Conservation (phyloP, 169 alveolate species). For the Blepharisma undulans region DNA sequence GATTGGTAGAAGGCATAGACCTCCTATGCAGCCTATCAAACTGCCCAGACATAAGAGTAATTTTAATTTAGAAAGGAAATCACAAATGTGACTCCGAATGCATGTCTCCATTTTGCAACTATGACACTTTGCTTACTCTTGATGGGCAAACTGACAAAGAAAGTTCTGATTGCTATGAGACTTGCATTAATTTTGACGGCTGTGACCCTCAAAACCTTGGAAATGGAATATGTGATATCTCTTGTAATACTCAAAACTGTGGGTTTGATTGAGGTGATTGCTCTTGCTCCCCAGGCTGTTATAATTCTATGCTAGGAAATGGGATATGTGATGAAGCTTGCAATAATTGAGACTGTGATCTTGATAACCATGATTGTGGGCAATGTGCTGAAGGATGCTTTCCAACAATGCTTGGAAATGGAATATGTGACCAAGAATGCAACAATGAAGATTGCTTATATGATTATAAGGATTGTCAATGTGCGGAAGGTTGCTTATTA, state of each 20-base stretch:
- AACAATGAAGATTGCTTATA: not conserved
- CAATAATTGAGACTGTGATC: not conserved
- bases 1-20: too few relatives aligned
- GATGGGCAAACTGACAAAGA: too few relatives aligned
- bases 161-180: not conserved
- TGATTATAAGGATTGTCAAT: not conserved
- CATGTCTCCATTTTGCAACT: not conserved
- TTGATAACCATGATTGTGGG: constrained; percentile 1
- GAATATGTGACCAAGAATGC: constrained; percentile 16
- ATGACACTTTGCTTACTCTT: not conserved
- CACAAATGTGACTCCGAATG: not conserved
- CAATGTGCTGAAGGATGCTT: constrained; percentile 9
- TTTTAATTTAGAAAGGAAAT: too few relatives aligned
- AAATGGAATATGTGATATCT: constrained; percentile 7
- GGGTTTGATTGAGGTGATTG: constrained; percentile 33
- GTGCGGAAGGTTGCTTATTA: not conserved
- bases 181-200: not conserved
- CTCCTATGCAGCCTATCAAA: too few relatives aligned
- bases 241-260: not conserved
- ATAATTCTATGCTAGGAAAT: not conserved
- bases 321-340: not conserved
- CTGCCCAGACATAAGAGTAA: too few relatives aligned
- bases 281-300: constrained; percentile 27
- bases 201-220: not conserved
- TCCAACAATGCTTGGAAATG: not conserved